phyloP scores from a whole-genome alignment of 495 filamentous ascomycete species.

The Aspergillus panamensis region DNA sequence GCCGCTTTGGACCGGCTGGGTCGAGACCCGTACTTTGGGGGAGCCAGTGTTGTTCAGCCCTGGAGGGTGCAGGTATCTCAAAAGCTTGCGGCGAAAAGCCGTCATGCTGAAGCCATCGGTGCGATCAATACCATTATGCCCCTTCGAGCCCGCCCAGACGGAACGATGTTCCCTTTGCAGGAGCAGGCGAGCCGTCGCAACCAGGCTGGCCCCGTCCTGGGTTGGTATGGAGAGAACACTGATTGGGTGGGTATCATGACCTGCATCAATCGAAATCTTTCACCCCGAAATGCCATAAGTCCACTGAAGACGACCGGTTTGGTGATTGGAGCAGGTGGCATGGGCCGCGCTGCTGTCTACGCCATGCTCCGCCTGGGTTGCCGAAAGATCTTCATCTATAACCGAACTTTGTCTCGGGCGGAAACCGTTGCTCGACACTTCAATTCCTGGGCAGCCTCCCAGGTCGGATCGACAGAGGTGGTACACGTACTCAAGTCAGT shows the following conservation, averaged over 20 bases:
- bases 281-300: constrained; percentile 73
- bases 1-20: constrained; percentile 61
- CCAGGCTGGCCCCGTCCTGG: constrained; percentile 59
- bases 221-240: constrained; percentile 80
- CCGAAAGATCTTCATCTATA: constrained; percentile 74
- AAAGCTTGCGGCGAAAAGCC: constrained; percentile 63
- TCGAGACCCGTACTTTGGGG: constrained; percentile 65
- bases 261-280: constrained; percentile 70
- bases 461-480: constrained; percentile 45
- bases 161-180: constrained; percentile 61
- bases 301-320: constrained; percentile 62
- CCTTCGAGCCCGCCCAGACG: constrained; percentile 58
- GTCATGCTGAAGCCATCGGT: constrained; percentile 75
- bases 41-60: constrained; percentile 67
- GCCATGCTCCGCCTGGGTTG: constrained; percentile 75
- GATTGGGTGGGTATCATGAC: constrained; percentile 75
- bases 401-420: constrained; percentile 61
- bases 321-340: constrained; percentile 77
- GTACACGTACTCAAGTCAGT: constrained; percentile 59
- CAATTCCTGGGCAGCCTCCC: constrained; percentile 54
- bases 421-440: constrained; percentile 69
- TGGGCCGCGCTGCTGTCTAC: constrained; percentile 77
- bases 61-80: constrained; percentile 72
- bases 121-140: constrained; percentile 82
- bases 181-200: constrained; percentile 60